A percentile compares a stretch with the other conserved stretches of the same genome.
Evolutionary conservation across 2,329 filamentous ascomycete genomes (phyloP).

Genomic region (Trichoderma sp.): DNA sequence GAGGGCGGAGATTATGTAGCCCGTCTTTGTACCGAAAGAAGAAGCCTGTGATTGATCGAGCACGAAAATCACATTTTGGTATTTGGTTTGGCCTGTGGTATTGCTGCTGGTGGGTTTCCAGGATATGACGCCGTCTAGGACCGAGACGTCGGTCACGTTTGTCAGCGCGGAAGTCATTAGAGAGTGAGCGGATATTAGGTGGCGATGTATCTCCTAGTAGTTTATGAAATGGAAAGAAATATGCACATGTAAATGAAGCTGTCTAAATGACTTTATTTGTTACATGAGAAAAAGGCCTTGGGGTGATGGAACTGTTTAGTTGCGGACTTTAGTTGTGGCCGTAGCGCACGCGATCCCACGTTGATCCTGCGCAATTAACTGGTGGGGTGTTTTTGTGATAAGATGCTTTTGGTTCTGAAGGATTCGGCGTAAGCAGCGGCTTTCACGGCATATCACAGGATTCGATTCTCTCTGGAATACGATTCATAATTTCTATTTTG

Average conservation of each 20-base stretch:
- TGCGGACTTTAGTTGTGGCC: neutral
- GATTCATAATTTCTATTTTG: neutral
- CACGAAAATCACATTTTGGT: constrained; percentile 36
- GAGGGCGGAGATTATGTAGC: constrained; percentile 42
- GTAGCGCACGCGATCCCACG: constrained; percentile 18
- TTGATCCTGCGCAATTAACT: constrained; percentile 23
- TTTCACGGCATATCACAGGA: neutral
- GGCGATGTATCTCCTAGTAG: too few species aligned
- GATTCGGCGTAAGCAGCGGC: neutral
- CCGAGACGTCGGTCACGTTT: constrained; percentile 29
- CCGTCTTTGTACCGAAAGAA: neutral
- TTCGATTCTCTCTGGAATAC: neutral
- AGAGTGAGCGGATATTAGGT: too few species aligned
- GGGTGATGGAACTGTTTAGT: neutral
- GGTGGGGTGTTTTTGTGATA: constrained; percentile 1
- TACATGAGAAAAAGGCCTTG: neutral
- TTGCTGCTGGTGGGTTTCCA: constrained; percentile 32
- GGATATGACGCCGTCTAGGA: constrained; percentile 32
- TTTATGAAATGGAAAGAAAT: neutral
- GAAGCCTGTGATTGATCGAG: constrained; percentile 23
- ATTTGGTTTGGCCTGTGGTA: constrained; percentile 23
- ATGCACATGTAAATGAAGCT: neutral
- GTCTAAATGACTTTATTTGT: neutral
- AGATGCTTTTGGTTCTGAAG: neutral
- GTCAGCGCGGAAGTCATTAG: constrained; percentile 17